phyloP scores from a whole-genome alignment of 805 yeast genomes.

The Brettanomyces naardenensis region DNA sequence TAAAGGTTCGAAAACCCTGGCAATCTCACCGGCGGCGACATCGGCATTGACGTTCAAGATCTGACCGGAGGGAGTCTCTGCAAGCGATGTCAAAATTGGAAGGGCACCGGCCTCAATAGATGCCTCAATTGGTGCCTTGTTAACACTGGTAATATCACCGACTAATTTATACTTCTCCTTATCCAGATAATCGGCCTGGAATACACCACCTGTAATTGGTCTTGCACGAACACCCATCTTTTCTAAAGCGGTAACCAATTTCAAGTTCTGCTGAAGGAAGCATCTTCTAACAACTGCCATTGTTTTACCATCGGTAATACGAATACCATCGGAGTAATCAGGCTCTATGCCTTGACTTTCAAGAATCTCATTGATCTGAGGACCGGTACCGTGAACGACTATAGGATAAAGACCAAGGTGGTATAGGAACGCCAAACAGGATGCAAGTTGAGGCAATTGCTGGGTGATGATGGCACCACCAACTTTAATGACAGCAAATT shows the following conservation, averaged over 20 bases:
- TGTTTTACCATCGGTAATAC: constrained; percentile 90
- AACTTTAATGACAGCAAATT: constrained; percentile 96
- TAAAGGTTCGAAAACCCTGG: constrained; percentile 93
- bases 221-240: constrained; percentile 96
- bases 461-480: constrained; percentile 99
- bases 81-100: constrained; percentile 92
- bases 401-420: constrained; percentile 97
- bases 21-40: constrained; percentile 97
- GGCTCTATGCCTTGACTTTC: constrained; percentile 96
- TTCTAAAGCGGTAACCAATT: constrained; percentile 92
- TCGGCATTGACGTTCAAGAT: constrained; percentile 96
- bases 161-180: constrained; percentile 87
- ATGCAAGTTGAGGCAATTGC: constrained; percentile 86
- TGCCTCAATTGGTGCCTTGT: constrained; percentile 86
- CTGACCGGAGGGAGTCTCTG: constrained; percentile 96
- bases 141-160: constrained; percentile 81
- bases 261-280: constrained; percentile 90
- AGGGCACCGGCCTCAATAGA: constrained; percentile 93
- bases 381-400: constrained; percentile 97
- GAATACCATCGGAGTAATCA: constrained; percentile 89
- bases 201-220: constrained; percentile 97
- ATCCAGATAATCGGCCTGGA: constrained; percentile 86
- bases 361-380: constrained; percentile 90
- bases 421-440: constrained; percentile 90
- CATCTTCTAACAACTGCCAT: constrained; percentile 95